Percentiles rank a stretch among this genome's conserved stretches.
Conservation (phyloP, 2,329 filamentous ascomycete species). For the Ophiocordyceps unilateralis region DNA sequence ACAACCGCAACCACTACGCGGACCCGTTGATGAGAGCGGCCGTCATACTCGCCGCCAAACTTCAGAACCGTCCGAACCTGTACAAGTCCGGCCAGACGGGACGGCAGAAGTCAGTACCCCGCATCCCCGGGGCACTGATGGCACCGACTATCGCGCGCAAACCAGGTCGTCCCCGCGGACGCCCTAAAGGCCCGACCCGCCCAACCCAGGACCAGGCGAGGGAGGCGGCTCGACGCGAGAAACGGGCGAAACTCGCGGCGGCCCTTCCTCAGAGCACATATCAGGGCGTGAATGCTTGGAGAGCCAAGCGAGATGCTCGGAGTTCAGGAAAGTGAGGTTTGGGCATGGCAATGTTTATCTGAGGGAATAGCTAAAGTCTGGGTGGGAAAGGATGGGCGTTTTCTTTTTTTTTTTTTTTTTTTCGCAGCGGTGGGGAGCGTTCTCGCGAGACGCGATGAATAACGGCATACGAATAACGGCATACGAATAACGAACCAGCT, state of each 20-base stretch:
- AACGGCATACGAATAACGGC: too few relatives aligned
- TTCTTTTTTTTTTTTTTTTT: too few relatives aligned
- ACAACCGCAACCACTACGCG: slow-evolving; percentile 3
- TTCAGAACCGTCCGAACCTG: slow-evolving; percentile 6
- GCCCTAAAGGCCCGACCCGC: background rate
- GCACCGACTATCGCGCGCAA: background rate
- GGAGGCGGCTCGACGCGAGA: background rate
- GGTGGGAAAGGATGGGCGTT: too few relatives aligned
- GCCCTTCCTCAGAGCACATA: slow-evolving; percentile 3
- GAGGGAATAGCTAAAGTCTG: too few relatives aligned
- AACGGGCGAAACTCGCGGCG: background rate
- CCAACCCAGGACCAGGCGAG: background rate
- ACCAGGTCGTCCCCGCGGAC: background rate
- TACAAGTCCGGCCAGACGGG: slow-evolving; percentile 3
- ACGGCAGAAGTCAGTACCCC: background rate
- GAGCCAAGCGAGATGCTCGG: slow-evolving; percentile 4
- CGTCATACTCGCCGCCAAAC: slow-evolving; percentile 10
- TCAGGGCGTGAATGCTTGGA: slow-evolving; percentile 11
- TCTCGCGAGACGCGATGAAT: background rate
- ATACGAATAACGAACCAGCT: too few relatives aligned
- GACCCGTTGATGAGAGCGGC: slow-evolving; percentile 13
- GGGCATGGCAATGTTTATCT: too few relatives aligned
- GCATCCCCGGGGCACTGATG: too few relatives aligned
- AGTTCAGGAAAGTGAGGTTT: background rate
- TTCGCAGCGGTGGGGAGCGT: too few relatives aligned